Evolutionary conservation across 2,329 filamentous ascomycete species (phyloP).

Genomic region (Fusarium sp.): DNA sequence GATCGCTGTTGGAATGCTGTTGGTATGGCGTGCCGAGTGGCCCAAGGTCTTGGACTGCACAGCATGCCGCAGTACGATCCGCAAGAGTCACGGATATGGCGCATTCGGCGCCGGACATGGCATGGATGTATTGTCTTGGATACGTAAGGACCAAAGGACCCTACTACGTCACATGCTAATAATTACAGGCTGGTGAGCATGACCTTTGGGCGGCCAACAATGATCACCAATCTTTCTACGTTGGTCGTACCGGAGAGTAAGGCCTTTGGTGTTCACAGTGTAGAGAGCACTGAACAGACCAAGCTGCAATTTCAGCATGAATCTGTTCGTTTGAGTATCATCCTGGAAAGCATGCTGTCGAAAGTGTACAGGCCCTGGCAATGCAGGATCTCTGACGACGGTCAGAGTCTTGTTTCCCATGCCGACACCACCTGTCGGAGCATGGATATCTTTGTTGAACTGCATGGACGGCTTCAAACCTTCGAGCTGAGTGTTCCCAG

Average conservation of each 20-base stretch:
- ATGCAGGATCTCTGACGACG: not conserved
- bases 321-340: not conserved
- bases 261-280: not conserved
- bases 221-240: not conserved
- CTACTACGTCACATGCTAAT: not conserved
- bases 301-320: not conserved
- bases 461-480: not conserved
- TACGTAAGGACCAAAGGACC: not conserved
- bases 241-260: not conserved
- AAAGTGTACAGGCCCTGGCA: conserved; percentile 4
- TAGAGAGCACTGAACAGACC: rapidly evolving
- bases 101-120: not conserved
- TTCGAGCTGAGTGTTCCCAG: not conserved
- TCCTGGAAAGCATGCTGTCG: not conserved
- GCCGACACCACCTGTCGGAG: not conserved
- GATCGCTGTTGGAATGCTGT: conserved; percentile 11
- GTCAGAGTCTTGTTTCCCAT: not conserved
- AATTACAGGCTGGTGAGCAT: not conserved
- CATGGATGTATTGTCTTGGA: not conserved
- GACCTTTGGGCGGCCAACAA: not conserved
- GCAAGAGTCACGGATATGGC: not conserved
- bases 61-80: not conserved
- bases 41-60: not conserved
- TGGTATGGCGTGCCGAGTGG: not conserved
- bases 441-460: not conserved